These are phyloP conservation scores for Aspergillus pseudoterreus DNA, from an alignment of 2,329 filamentous ascomycete species.

Conservation along the genomic window DNA sequence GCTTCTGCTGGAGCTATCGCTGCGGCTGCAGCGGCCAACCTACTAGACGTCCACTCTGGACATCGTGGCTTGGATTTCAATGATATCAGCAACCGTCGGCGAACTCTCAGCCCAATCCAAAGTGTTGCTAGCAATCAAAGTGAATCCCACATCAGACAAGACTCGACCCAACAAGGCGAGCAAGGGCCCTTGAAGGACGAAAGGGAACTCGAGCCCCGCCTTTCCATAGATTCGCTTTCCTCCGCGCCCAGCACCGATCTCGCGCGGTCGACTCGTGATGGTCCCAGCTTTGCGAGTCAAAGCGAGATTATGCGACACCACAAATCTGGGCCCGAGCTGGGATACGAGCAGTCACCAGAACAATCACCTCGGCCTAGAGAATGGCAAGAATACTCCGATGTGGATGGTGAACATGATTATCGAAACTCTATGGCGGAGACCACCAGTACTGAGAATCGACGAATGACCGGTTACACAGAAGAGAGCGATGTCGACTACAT, in stretches of 20 bases:
- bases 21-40: slow-evolving; percentile 36
- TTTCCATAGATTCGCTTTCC: slow-evolving; percentile 58
- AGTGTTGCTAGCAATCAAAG: slow-evolving; percentile 86
- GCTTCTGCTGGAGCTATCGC: slow-evolving; percentile 38
- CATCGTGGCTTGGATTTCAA: slow-evolving; percentile 49
- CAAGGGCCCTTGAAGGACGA: slow-evolving; percentile 60
- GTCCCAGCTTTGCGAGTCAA: slow-evolving; percentile 50
- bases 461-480: slow-evolving; percentile 50
- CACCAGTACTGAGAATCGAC: slow-evolving; percentile 51
- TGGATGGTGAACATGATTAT: slow-evolving; percentile 50
- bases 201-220: slow-evolving; percentile 43
- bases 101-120: slow-evolving; percentile 81
- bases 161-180: slow-evolving; percentile 52
- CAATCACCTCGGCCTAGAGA: slow-evolving; percentile 16
- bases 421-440: slow-evolving; percentile 44
- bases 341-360: slow-evolving; percentile 35
- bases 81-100: slow-evolving; percentile 60
- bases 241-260: slow-evolving; percentile 57
- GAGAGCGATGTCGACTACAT: slow-evolving; percentile 56
- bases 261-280: slow-evolving; percentile 53
- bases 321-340: slow-evolving; percentile 32
- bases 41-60: slow-evolving; percentile 40
- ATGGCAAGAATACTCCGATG: slow-evolving; percentile 26
- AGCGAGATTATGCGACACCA: slow-evolving; percentile 48
- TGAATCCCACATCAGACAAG: slow-evolving; percentile 60